phyloP scores from a whole-genome alignment of 352 stramenopile genomes.

The Phytophthora crassamura region DNA sequence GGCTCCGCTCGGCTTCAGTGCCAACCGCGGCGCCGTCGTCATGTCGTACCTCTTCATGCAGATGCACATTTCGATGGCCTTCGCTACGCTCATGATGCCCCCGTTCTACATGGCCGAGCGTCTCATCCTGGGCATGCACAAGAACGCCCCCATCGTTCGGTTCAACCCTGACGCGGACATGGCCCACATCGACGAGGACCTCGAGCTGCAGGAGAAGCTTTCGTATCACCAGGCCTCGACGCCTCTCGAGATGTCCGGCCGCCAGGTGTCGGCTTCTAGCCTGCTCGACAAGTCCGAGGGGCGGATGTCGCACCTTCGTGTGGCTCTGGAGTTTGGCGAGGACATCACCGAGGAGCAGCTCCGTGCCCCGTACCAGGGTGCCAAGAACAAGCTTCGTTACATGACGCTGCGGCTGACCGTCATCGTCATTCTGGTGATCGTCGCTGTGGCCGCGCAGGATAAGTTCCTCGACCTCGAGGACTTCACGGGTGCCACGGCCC shows the following conservation, averaged over 20 bases:
- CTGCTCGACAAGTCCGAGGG: slow-evolving; percentile 32
- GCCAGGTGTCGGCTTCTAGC: slow-evolving; percentile 24
- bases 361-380: slow-evolving; percentile 48
- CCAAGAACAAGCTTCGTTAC: slow-evolving; percentile 49
- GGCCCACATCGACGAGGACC: slow-evolving; percentile 19
- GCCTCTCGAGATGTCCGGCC: slow-evolving; percentile 21
- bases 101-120: slow-evolving; percentile 37
- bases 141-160: slow-evolving; percentile 23
- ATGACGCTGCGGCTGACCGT: slow-evolving; percentile 43
- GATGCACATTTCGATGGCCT: slow-evolving; percentile 31
- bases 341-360: slow-evolving; percentile 39
- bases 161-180: slow-evolving; percentile 25
- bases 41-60: slow-evolving; percentile 40
- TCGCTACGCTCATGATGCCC: slow-evolving; percentile 28
- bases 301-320: slow-evolving; percentile 26
- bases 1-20: slow-evolving; percentile 25
- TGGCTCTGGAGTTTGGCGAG: slow-evolving; percentile 24
- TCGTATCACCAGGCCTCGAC: slow-evolving; percentile 33
- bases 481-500: slow-evolving; percentile 30
- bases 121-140: slow-evolving; percentile 34
- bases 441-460: slow-evolving; percentile 50
- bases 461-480: slow-evolving; percentile 55
- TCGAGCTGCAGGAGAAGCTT: slow-evolving; percentile 34
- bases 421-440: slow-evolving; percentile 47
- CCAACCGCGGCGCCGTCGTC: slow-evolving; percentile 28